Percentiles rank a stretch among this genome's conserved stretches.
Evolutionary conservation across 495 filamentous ascomycete species (phyloP).

Genomic region (Penicillium turbatum): DNA sequence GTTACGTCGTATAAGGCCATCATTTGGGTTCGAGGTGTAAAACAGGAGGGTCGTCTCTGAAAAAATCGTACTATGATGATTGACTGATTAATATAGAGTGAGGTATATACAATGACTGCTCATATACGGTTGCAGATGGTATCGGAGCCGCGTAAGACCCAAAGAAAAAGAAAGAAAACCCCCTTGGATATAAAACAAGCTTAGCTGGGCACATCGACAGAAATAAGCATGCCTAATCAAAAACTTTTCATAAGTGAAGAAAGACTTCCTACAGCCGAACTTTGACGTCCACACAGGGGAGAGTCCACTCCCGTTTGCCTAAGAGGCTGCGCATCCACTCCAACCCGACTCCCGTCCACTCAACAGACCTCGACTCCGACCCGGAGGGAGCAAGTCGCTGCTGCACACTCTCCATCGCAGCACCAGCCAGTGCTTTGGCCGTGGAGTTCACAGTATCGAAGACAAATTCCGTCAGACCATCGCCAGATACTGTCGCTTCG

Average conservation of each 20-base stretch:
- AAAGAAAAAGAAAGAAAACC: too few species aligned
- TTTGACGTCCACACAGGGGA: constrained; percentile 80
- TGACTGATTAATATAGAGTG: neutral
- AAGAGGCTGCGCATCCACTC: constrained; percentile 78
- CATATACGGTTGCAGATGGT: neutral
- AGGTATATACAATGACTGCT: neutral
- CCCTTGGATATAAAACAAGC: too few species aligned
- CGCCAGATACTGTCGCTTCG: constrained; percentile 19
- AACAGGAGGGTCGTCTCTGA: neutral
- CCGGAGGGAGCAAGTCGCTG: constrained; percentile 37
- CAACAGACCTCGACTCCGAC: constrained; percentile 29
- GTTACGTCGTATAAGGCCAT: neutral
- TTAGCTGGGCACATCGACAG: neutral
- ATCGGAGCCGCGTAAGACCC: neutral
- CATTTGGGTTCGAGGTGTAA: neutral
- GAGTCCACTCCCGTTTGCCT: constrained; percentile 71
- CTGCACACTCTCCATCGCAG: constrained; percentile 60
- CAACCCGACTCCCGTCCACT: constrained; percentile 77
- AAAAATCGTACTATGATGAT: neutral
- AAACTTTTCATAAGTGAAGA: neutral
- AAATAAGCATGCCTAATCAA: neutral
- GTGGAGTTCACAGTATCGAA: constrained; percentile 64
- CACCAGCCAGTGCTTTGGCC: constrained; percentile 59
- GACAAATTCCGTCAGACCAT: constrained; percentile 47
- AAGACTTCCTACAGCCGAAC: constrained; percentile 53